A percentile compares a stretch with the other conserved stretches of the same genome.
These are phyloP conservation scores for Epichloe elymi DNA, from an alignment of 2,329 filamentous ascomycete genomes.

Conservation along the genomic window DNA sequence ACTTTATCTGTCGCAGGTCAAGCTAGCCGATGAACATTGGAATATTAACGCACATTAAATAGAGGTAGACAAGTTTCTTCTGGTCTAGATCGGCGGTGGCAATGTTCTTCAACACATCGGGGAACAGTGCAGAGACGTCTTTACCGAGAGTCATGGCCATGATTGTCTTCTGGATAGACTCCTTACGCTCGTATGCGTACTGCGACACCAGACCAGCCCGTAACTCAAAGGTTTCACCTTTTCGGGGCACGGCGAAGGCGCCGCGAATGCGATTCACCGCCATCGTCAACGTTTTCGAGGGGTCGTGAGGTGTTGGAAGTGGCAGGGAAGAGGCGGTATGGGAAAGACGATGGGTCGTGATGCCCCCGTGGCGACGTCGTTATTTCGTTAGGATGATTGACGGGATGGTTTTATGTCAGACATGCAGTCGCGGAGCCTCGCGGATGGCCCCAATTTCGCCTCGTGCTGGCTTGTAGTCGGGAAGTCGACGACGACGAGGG, in stretches of 20 bases:
- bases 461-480: neutral
- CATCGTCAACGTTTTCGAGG: conserved; percentile 40
- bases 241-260: conserved; percentile 83
- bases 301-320: conserved; percentile 12
- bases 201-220: conserved; percentile 92
- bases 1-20: neutral
- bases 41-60: conserved; percentile 58
- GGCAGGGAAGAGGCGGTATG: conserved; percentile 10
- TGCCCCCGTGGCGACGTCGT: neutral
- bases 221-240: conserved; percentile 97
- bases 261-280: conserved; percentile 93
- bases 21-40: neutral
- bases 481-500: neutral
- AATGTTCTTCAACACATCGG: conserved; percentile 97
- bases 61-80: conserved; percentile 98
- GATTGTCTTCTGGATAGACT: conserved; percentile 98
- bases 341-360: neutral
- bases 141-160: conserved; percentile 99
- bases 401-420: neutral
- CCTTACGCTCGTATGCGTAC: conserved; percentile 98
- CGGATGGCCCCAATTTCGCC: neutral
- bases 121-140: conserved; percentile 93
- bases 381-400: neutral
- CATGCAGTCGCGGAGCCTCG: neutral
- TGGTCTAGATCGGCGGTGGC: conserved; percentile 89